These are phyloP conservation scores for Pythium dissimile DNA, from an alignment of 352 stramenopile species.

Conservation along the genomic window DNA sequence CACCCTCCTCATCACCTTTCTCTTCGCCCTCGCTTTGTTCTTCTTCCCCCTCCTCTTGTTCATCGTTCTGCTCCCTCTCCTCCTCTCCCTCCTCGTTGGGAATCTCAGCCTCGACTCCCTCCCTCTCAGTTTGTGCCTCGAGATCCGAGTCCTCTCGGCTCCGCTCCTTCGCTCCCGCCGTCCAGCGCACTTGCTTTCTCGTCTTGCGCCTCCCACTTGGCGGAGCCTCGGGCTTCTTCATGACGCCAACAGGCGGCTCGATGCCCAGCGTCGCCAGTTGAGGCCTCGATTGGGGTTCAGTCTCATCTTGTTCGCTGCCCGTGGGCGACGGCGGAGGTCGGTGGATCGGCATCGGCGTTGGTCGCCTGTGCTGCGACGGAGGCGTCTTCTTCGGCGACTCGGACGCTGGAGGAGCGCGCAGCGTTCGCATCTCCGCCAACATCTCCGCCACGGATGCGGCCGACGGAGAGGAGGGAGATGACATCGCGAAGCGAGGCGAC, in stretches of 20 bases:
- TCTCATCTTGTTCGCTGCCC: neutral
- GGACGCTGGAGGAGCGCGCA: neutral
- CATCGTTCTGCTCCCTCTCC: neutral
- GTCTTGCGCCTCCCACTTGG: neutral
- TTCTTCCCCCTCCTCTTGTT: neutral
- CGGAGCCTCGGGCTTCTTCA: neutral
- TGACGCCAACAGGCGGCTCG: neutral
- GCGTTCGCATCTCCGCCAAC: slow-evolving; percentile 10
- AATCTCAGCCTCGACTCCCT: neutral
- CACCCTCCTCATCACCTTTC: too few relatives aligned
- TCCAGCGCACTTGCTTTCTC: slow-evolving; percentile 2
- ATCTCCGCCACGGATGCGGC: slow-evolving; percentile 7
- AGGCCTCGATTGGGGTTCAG: too few relatives aligned
- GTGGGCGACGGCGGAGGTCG: neutral
- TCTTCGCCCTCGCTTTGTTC: too few relatives aligned
- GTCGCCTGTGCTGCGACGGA: neutral
- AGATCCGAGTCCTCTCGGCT: neutral
- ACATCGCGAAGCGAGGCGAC: neutral
- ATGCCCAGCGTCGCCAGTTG: too few relatives aligned
- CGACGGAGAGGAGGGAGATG: neutral
- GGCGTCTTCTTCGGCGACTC: neutral
- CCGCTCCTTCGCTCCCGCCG: neutral
- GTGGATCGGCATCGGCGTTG: neutral
- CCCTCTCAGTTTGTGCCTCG: neutral
- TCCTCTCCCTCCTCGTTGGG: neutral